Percentiles rank a stretch among this genome's conserved stretches.
These are phyloP conservation scores for Solanum bulbocastanum DNA, from an alignment of 257 asterid species.

Conservation along the genomic window DNA sequence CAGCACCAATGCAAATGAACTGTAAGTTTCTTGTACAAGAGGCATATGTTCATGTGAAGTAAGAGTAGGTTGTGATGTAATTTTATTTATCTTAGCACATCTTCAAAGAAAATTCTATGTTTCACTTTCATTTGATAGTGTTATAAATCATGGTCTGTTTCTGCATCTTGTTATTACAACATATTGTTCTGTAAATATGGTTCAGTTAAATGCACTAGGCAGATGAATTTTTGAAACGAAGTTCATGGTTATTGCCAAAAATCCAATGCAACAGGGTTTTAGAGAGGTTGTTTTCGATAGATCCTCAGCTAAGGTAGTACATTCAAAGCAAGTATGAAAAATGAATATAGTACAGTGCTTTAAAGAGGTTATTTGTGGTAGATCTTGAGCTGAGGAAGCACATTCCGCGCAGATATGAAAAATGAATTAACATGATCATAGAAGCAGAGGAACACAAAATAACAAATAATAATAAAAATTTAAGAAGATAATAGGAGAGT, in stretches of 20 bases:
- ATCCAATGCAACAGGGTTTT: neutral
- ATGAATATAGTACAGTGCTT: neutral
- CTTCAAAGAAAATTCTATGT: slow-evolving; percentile 12
- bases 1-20: neutral
- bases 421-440: no score
- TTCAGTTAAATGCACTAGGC: neutral
- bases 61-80: slow-evolving; percentile 32
- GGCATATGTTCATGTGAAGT: slow-evolving; percentile 26
- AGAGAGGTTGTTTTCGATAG: neutral
- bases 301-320: neutral
- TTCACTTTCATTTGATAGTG: neutral
- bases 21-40: slow-evolving; percentile 13
- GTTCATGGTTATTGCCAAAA: neutral
- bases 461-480: neutral
- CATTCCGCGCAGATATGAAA: neutral
- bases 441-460: neutral
- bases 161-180: neutral
- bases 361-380: neutral
- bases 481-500: neutral
- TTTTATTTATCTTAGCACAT: slow-evolving; percentile 4
- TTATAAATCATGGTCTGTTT: neutral
- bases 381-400: neutral
- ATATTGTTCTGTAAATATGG: neutral
- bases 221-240: neutral
- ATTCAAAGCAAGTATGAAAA: no score